Conservation (phyloP, 139 green algal genomes). For the Mesotaenium endlicherianum region DNA sequence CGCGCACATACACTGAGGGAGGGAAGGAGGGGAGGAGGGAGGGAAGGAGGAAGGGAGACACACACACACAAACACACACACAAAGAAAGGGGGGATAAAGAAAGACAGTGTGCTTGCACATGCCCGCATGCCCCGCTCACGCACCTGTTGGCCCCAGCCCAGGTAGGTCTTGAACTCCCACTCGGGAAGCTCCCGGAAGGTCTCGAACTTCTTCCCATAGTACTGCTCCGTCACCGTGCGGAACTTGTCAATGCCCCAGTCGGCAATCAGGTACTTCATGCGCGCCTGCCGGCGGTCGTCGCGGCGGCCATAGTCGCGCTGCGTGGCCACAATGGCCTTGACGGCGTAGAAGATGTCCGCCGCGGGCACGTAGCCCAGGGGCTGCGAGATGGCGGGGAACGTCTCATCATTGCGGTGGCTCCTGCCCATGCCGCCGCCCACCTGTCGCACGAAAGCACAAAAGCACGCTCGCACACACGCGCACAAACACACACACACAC, state of each 20-base stretch:
- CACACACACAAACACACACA: too few species aligned
- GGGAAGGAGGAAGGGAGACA: too few species aligned
- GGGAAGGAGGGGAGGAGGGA: too few species aligned
- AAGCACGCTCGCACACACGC: too few species aligned
- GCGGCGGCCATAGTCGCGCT: slow-evolving; percentile 96
- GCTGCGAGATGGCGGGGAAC: slow-evolving; percentile 85
- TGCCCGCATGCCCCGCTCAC: not conserved
- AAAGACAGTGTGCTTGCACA: not conserved
- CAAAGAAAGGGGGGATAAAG: too few species aligned
- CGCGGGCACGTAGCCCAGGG: slow-evolving; percentile 89
- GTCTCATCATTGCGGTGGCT: slow-evolving; percentile 86
- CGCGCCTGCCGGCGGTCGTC: slow-evolving; percentile 93
- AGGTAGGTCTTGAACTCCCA: slow-evolving; percentile 96
- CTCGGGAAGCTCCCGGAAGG: slow-evolving; percentile 81
- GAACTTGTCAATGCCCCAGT: slow-evolving; percentile 97
- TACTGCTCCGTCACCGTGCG: slow-evolving; percentile 91
- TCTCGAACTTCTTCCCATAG: slow-evolving; percentile 92
- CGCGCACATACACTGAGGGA: too few species aligned
- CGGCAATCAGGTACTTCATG: slow-evolving; percentile 96
- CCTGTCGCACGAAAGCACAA: too few species aligned
- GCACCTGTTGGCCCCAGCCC: slow-evolving; percentile 92
- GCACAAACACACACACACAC: too few species aligned
- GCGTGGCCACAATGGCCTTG: slow-evolving; percentile 86
- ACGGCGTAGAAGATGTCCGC: slow-evolving; percentile 91
- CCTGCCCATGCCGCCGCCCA: slow-evolving; percentile 91